A percentile compares a stretch with the other conserved stretches of the same genome.
These are phyloP conservation scores for Kwoniella bestiolae DNA, from an alignment of 768 basidiomycete genomes.

Conservation along the genomic window DNA sequence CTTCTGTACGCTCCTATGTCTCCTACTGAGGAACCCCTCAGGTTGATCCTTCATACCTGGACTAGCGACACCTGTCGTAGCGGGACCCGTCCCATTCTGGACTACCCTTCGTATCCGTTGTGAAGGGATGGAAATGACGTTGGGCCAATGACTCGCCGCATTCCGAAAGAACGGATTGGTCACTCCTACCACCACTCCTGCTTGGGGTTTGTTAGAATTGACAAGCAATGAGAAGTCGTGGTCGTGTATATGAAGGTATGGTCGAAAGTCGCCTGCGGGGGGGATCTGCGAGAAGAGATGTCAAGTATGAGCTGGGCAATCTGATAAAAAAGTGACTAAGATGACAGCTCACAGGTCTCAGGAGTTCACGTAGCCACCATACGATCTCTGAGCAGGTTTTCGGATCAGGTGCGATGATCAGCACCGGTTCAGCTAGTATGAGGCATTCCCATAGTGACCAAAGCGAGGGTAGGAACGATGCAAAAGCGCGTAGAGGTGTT, in stretches of 20 bases:
- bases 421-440: slow-evolving; percentile 83
- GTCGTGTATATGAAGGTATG: slow-evolving; percentile 97
- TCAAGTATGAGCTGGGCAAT: not conserved
- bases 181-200: slow-evolving; percentile 55
- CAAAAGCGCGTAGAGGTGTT: slow-evolving; percentile 55
- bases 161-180: slow-evolving; percentile 59
- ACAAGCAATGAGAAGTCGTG: slow-evolving; percentile 75
- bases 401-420: slow-evolving; percentile 79
- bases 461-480: slow-evolving; percentile 57
- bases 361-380: slow-evolving; percentile 87
- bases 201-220: slow-evolving; percentile 66
- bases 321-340: not conserved
- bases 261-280: slow-evolving; percentile 79
- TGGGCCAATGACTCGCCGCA: slow-evolving; percentile 57
- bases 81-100: slow-evolving; percentile 19
- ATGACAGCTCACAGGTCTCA: slow-evolving; percentile 70
- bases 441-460: slow-evolving; percentile 83
- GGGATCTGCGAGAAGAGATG: slow-evolving; percentile 66
- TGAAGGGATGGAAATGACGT: slow-evolving; percentile 53
- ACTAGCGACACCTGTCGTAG: slow-evolving; percentile 3
- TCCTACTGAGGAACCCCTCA: slow-evolving; percentile 58
- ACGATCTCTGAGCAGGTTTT: slow-evolving; percentile 78
- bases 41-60: slow-evolving; percentile 37
- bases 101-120: slow-evolving; percentile 22
- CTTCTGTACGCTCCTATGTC: slow-evolving; percentile 83